These are phyloP conservation scores for Calonectria pteridis DNA, from an alignment of 2,329 filamentous ascomycete genomes.

Conservation along the genomic window DNA sequence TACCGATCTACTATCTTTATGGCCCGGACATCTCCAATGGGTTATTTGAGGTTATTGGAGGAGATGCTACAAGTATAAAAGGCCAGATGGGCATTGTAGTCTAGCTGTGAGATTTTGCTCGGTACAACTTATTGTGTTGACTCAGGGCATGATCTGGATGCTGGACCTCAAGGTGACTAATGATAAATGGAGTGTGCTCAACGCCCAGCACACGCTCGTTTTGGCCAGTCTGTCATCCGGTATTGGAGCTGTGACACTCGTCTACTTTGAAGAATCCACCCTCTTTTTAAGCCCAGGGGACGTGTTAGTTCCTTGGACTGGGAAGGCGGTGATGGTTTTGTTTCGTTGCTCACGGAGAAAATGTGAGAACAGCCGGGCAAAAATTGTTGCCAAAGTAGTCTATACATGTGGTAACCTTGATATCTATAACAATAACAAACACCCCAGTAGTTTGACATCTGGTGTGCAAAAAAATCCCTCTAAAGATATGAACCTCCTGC, in stretches of 20 bases:
- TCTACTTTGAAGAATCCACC: not conserved
- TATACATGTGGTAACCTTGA: not conserved
- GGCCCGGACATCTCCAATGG: no score
- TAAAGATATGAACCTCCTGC: not conserved
- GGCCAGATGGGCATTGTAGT: no score
- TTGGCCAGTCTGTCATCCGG: not conserved
- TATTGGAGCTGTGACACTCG: not conserved
- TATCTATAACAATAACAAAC: conserved; percentile 1
- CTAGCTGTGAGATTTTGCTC: no score
- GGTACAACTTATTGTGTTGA: no score
- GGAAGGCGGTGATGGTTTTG: not conserved
- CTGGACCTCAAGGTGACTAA: no score
- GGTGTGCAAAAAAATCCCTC: not conserved
- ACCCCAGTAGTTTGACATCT: not conserved
- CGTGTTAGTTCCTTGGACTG: no score
- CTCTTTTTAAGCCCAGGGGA: not conserved
- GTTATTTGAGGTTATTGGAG: no score
- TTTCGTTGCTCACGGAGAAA: not conserved
- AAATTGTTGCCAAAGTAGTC: conserved; percentile 1
- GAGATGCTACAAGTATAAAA: no score
- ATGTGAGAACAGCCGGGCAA: not conserved
- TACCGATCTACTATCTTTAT: no score
- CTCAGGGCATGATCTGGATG: no score
- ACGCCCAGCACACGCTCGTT: not conserved
- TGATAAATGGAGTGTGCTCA: not conserved